phyloP scores from a whole-genome alignment of 2,329 filamentous ascomycete species.

The Colletotrichum neosansevieriae region DNA sequence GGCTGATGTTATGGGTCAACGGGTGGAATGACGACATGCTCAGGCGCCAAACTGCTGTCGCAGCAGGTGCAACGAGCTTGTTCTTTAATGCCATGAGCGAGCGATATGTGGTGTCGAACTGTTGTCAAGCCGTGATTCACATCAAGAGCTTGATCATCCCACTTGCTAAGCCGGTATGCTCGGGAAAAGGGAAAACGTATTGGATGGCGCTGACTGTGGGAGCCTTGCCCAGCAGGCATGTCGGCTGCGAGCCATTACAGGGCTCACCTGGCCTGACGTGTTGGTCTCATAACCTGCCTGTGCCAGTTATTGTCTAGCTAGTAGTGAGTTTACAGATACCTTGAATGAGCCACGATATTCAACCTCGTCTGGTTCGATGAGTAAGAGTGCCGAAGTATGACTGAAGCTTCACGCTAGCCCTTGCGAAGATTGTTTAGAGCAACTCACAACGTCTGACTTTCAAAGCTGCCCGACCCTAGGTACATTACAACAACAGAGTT shows the following conservation, averaged over 20 bases:
- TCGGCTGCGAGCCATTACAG: neutral
- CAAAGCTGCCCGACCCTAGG: neutral
- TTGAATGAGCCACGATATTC: neutral
- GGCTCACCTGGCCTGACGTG: constrained; percentile 2
- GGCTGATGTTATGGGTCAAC: neutral
- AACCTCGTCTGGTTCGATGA: neutral
- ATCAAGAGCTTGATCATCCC: neutral
- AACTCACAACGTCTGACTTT: neutral
- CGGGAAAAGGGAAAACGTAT: neutral
- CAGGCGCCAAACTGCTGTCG: constrained; percentile 16
- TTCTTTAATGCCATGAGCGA: constrained; percentile 1
- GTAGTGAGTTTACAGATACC: neutral
- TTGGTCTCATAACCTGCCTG: neutral
- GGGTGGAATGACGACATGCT: constrained; percentile 30
- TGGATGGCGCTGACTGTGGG: neutral
- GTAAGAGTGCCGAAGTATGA: too few relatives aligned
- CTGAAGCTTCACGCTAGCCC: neutral
- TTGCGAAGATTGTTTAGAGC: neutral
- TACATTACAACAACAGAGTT: neutral
- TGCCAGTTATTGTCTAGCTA: neutral
- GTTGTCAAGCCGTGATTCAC: neutral
- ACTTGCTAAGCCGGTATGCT: neutral
- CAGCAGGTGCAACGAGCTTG: neutral
- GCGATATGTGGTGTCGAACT: neutral
- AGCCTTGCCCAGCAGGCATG: constrained; percentile 4